Percentiles rank a stretch among this genome's conserved stretches.
phyloP scores from a whole-genome alignment of 2,329 filamentous ascomycete genomes.

The Hirsutella thompsonii region DNA sequence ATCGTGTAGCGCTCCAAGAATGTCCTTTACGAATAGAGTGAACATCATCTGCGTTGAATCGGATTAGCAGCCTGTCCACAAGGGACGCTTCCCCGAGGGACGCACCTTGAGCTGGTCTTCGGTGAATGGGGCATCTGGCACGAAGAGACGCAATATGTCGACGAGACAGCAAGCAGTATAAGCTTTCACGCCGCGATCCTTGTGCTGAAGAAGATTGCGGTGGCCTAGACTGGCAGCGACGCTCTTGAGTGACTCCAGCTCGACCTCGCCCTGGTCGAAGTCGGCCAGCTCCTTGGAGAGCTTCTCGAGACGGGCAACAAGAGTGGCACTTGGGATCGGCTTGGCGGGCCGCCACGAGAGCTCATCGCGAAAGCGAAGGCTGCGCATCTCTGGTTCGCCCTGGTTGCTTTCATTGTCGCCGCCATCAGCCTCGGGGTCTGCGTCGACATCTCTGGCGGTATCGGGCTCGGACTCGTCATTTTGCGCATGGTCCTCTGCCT shows the following conservation, averaged over 20 bases:
- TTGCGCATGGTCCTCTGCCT: constrained; percentile 5
- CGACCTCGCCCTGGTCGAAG: constrained; percentile 76
- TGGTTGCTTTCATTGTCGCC: constrained; percentile 2
- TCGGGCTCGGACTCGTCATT: constrained; percentile 2
- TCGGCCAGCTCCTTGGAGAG: constrained; percentile 73
- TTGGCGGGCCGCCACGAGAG: constrained; percentile 88
- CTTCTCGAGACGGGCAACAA: constrained; percentile 67
- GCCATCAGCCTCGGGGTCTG: background rate
- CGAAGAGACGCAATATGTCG: constrained; percentile 84
- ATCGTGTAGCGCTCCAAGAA: constrained; percentile 75
- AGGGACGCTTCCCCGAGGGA: background rate
- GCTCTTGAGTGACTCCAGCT: constrained; percentile 69
- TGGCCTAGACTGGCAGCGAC: constrained; percentile 78
- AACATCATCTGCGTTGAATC: constrained; percentile 64
- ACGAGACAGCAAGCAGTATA: constrained; percentile 83
- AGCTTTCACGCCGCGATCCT: constrained; percentile 85
- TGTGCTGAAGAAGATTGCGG: constrained; percentile 74
- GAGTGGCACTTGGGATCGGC: constrained; percentile 70
- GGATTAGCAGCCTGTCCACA: constrained; percentile 2
- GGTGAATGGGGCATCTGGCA: constrained; percentile 89
- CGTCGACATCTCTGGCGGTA: constrained; percentile 5
- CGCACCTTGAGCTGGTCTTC: constrained; percentile 75
- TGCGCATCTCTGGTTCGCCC: constrained; percentile 13
- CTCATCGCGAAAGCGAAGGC: constrained; percentile 69
- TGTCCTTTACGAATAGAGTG: constrained; percentile 69